These are phyloP conservation scores for Dictyostelium intermedium DNA, from an alignment of 78 protist species.

Conservation along the genomic window DNA sequence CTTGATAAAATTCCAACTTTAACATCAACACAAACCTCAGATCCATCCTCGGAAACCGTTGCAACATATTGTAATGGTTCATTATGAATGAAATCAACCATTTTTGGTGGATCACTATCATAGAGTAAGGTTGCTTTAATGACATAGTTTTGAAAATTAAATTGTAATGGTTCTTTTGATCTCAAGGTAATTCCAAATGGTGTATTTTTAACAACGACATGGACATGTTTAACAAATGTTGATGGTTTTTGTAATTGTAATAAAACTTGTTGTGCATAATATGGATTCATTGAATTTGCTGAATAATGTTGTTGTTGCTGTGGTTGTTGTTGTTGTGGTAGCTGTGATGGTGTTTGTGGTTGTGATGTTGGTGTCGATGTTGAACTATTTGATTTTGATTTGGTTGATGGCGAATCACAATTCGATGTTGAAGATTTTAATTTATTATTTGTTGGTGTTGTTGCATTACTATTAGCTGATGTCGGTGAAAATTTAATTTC, in stretches of 20 bases:
- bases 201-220: conserved; percentile 75
- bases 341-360: not conserved
- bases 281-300: conserved; percentile 16
- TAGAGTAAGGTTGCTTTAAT: conserved; percentile 52
- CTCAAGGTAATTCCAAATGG: conserved; percentile 55
- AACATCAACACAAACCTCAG: conserved; percentile 49
- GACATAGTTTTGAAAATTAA: conserved; percentile 63
- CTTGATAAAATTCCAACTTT: conserved; percentile 48
- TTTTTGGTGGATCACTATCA: conserved; percentile 74
- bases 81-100: conserved; percentile 72
- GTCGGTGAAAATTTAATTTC: conserved; percentile 45
- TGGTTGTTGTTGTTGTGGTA: not conserved
- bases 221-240: conserved; percentile 49
- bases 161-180: conserved; percentile 6
- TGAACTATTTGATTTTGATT: not conserved
- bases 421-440: not conserved
- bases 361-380: not conserved
- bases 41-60: conserved; percentile 57
- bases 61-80: conserved; percentile 76
- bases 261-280: conserved; percentile 22
- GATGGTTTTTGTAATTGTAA: conserved; percentile 32
- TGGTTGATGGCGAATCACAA: not conserved
- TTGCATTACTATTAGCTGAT: not conserved
- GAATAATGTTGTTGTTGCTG: not conserved
- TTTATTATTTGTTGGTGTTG: not conserved